Base-by-base conservation (phyloP, 495 filamentous ascomycete genomes). In the Daldinia loculata region DNA sequence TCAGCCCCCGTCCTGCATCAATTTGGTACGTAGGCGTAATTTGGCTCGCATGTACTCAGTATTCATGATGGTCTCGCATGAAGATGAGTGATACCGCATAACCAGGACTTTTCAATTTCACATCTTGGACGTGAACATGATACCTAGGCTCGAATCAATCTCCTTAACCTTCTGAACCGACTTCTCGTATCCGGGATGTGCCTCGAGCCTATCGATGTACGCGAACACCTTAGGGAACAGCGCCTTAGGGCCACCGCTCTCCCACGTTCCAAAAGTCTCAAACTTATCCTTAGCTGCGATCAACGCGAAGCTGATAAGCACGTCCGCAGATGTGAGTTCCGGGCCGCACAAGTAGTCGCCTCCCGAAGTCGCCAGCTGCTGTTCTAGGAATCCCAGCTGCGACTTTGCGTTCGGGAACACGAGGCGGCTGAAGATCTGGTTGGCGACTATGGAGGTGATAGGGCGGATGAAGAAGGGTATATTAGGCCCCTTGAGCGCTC, bases 381-480 rank as follows among this genome's bases (percentile, higher is more conserved):
- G 76, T 71, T 97, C 92, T 2, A 97, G 75, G 78, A 96, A 95
- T 11, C 77, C 78, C 29, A 95, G 85, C 56, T 95, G 86, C 12
- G 82, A 82, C 50, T 86, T 81, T 48, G 92, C 80, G 55, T 92
- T 90, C 19, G 88, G 88, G 6, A 83, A 78, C 30, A 96, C 77
- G 72, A 89, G 93, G 9, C 71, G 74, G 2, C 80, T 74, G 29
- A 89, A 81, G 29, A 97, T 80, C 32, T 89, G 87, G 64, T 80
- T 79, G 39, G 88, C 88, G 14, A 97, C 87, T 17, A 85, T 76
- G 15, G 80, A 75, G 7, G 92, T 90, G 64, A 98, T 85, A 17
- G 92, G 93, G 45, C 89, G 90, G 76, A 98, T 81, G 83, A 97
- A 93, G 86, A 97, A 97, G 2, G 93, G 93, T 6, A 92, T 80